Evolutionary conservation across 306 rosid species (phyloP).

Genomic region (Lablab purpureus): DNA sequence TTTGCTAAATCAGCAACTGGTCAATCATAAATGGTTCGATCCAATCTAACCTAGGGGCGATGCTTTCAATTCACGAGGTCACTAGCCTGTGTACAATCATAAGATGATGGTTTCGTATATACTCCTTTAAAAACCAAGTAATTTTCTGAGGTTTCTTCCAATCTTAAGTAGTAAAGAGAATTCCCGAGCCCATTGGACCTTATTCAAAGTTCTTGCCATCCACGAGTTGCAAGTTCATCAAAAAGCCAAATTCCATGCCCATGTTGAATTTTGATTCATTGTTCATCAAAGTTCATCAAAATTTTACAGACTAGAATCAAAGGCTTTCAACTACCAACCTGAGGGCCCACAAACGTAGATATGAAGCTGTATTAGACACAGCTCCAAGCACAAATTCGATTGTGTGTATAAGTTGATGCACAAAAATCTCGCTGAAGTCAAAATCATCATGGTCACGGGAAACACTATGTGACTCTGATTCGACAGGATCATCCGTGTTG

Average conservation of each 20-base stretch:
- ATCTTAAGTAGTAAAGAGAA: slow-evolving; percentile 16
- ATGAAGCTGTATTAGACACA: slow-evolving; percentile 97
- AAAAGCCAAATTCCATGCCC: slow-evolving; percentile 27
- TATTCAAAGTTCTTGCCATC: slow-evolving; percentile 8
- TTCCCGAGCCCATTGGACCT: slow-evolving; percentile 7
- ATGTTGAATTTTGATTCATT: slow-evolving; percentile 13
- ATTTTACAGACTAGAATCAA: slow-evolving; percentile 14
- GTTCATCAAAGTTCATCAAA: too few relatives aligned
- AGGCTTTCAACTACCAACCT: slow-evolving; percentile 60
- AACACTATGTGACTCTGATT: slow-evolving; percentile 58
- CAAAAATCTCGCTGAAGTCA: slow-evolving; percentile 89
- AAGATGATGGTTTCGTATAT: neutral
- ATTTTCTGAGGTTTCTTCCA: slow-evolving; percentile 2
- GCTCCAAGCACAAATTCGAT: slow-evolving; percentile 98
- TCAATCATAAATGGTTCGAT: slow-evolving; percentile 21
- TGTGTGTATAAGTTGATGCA: slow-evolving; percentile 96
- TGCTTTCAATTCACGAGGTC: slow-evolving; percentile 14
- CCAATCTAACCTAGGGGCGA: neutral
- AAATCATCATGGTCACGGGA: slow-evolving; percentile 75
- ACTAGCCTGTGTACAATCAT: neutral
- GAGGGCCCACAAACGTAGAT: slow-evolving; percentile 98
- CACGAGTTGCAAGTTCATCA: slow-evolving; percentile 22
- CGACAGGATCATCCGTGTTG: slow-evolving; percentile 66
- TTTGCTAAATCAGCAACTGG: slow-evolving; percentile 31
- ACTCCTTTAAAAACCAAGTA: slow-evolving; percentile 14